These are phyloP conservation scores for Suhomyces sp. DNA, from an alignment of 805 yeast genomes.

Conservation along the genomic window DNA sequence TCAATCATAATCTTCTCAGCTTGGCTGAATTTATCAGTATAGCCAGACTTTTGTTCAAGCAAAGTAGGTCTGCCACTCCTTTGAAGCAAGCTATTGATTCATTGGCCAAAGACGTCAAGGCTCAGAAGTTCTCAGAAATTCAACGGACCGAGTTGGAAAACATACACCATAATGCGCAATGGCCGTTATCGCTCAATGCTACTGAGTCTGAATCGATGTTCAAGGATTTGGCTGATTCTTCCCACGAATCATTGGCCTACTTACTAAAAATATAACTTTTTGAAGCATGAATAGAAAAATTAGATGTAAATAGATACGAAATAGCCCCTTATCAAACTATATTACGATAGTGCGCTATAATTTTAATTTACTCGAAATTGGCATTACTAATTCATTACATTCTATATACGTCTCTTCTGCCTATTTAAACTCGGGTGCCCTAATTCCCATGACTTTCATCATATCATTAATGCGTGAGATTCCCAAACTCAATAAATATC, in stretches of 20 bases:
- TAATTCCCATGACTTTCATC: conserved; percentile 20
- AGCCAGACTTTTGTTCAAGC: not conserved
- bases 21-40: conserved; percentile 9
- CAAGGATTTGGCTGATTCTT: not conserved
- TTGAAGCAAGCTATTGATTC: conserved; percentile 10
- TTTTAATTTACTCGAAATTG: too few species aligned
- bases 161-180: not conserved
- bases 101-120: conserved; percentile 12
- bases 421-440: conserved; percentile 3
- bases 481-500: conserved; percentile 37
- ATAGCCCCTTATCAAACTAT: too few species aligned
- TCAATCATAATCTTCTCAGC: conserved; percentile 15
- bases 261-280: not conserved
- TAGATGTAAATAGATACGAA: too few species aligned
- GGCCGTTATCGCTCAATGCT: not conserved
- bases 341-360: too few species aligned
- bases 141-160: conserved; percentile 3
- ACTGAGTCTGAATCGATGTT: not conserved
- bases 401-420: not conserved
- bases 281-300: too few species aligned
- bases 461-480: conserved; percentile 23
- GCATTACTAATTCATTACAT: not conserved
- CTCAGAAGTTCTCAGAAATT: conserved; percentile 3
- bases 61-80: conserved; percentile 5
- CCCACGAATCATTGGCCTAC: not conserved